Percentiles rank a stretch among this genome's conserved stretches.
Conservation (phyloP, 345 rosid genomes). For the Clarkia xantiana region DNA sequence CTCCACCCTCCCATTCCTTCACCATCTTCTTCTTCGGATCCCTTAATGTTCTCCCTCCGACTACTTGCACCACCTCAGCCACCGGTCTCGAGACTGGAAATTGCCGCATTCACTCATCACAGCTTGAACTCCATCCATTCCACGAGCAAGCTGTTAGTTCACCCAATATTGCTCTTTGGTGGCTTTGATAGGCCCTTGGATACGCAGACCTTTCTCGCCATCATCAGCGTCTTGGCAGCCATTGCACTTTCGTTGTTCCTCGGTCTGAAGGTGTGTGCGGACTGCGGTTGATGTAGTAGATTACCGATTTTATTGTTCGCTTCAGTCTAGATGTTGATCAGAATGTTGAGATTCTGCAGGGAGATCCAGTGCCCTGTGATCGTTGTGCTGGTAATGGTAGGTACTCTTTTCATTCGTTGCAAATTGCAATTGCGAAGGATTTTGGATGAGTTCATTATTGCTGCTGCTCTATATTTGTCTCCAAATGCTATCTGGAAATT, state of each 20-base stretch:
- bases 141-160: constrained; percentile 23
- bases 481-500: too few relatives aligned
- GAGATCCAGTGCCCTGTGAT: constrained; percentile 88
- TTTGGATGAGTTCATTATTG: background rate
- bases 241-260: constrained; percentile 69
- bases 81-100: too few relatives aligned
- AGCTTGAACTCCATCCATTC: constrained; percentile 5
- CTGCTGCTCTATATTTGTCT: too few relatives aligned
- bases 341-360: constrained; percentile 33
- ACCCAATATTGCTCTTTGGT: constrained; percentile 35
- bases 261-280: constrained; percentile 53
- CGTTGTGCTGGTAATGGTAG: constrained; percentile 87
- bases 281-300: background rate
- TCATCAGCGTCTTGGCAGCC: constrained; percentile 68
- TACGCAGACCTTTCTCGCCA: constrained; percentile 60
- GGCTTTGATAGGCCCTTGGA: constrained; percentile 47
- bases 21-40: too few relatives aligned
- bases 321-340: background rate
- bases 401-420: background rate
- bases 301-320: too few relatives aligned
- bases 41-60: too few relatives aligned
- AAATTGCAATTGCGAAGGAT: background rate
- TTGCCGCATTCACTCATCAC: too few relatives aligned
- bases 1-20: too few relatives aligned
- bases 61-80: too few relatives aligned